Base-by-base conservation (phyloP, 192 early-diverging fungal genomes). In the Backusella sp. region DNA sequence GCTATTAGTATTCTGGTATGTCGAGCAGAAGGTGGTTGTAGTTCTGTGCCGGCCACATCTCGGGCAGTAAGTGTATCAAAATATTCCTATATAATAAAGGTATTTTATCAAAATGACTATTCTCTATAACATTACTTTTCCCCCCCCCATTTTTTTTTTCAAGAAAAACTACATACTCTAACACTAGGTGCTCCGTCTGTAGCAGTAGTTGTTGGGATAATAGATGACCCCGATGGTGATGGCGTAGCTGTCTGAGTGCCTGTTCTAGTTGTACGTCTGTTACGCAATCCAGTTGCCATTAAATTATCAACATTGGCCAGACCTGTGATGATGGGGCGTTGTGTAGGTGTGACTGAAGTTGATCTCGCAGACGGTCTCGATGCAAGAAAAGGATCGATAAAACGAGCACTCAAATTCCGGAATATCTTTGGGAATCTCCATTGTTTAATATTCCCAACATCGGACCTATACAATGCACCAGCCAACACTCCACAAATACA, bases 401-500 rank as follows among this genome's bases (percentile, higher is more conserved):
- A 85, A 21, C 76, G 77, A 37, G 76, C 70, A 7, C 80, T 79
- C 15, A 87, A 71, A 12, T 69, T 73, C 15, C 72, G 56, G 9
- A 87, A 9, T 9, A 83, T 15, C 28, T 41, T 34, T 26, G 88
- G 86, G 53, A 88, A 88, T 41, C 90, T 81, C 86, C 87, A 90
- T 42, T 80, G 77, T 68, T 85, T 88, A 19, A 86, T 84, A 12
- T 84, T 83, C 1, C 81, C 83, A 66, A 88, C 70, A 73, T 88
- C 83, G 4, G 80, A 80, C 56, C 85, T 78, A 79, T 90, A 91
- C 14, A 91, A 81, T 6, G 77, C 79, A 15, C 88, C 88, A 0
- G 84, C 77, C 21, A 90, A 70, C 11, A 90, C 32, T 28, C 90
- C 90, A 69, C 86, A 87, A 5, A 81, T 6, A 8, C 76, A 76